A percentile compares a stretch with the other conserved stretches of the same genome.
Evolutionary conservation across 306 rosid genomes (phyloP).

Genomic region (Rubus parviflorus): DNA sequence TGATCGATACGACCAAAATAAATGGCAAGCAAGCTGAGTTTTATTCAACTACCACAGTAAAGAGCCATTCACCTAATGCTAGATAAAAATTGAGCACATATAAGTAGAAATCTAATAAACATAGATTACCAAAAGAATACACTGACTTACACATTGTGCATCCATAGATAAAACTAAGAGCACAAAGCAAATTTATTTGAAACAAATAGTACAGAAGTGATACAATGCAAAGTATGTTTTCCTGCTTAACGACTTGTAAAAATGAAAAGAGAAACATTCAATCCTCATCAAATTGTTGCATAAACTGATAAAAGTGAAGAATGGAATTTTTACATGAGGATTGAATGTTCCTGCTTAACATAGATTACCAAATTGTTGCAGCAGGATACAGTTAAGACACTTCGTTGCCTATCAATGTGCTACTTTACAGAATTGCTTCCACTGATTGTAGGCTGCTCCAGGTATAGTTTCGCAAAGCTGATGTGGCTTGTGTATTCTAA

Average conservation of each 20-base stretch:
- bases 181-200: not conserved
- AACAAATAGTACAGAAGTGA: not conserved
- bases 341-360: no score
- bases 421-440: slow-evolving; percentile 9
- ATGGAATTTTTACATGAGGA: not conserved
- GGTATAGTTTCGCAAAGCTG: not conserved
- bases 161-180: not conserved
- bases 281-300: slow-evolving; percentile 4
- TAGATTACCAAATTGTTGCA: not conserved
- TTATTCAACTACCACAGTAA: slow-evolving; percentile 2
- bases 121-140: not conserved
- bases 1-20: slow-evolving; percentile 21
- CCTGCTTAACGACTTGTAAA: not conserved
- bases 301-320: not conserved
- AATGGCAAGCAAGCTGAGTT: slow-evolving; percentile 2
- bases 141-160: slow-evolving; percentile 11
- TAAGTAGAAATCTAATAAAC: not conserved
- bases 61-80: slow-evolving; percentile 12
- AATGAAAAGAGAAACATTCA: not conserved
- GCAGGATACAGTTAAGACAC: slow-evolving; percentile 2
- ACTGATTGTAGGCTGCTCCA: not conserved
- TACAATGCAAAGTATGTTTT: not conserved
- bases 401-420: not conserved
- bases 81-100: not conserved
- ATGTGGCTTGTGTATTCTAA: not conserved